A percentile compares a stretch with the other conserved stretches of the same genome.
phyloP scores from a whole-genome alignment of 106 monocot species.

The Dioscorea dumetorum region DNA sequence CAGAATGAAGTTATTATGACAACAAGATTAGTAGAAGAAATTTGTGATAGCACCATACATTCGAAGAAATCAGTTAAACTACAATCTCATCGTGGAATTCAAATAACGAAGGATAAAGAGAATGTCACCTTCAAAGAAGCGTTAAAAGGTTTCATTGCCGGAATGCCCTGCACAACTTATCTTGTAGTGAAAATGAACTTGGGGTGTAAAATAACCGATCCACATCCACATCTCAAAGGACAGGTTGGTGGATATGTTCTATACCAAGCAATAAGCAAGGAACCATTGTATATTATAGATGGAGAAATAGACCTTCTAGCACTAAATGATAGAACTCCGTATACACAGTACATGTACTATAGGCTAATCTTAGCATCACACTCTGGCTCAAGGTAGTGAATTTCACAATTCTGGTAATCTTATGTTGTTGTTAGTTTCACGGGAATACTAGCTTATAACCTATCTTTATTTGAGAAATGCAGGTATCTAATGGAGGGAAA shows the following conservation, averaged over 20 bases:
- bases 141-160: constrained; percentile 29
- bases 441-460: too few species aligned
- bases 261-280: constrained; percentile 15
- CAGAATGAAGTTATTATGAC: neutral
- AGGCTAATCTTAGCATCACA: constrained; percentile 13
- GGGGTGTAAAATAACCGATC: neutral
- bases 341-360: constrained; percentile 43
- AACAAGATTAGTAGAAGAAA: neutral
- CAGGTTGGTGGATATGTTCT: constrained; percentile 23
- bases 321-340: constrained; percentile 30
- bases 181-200: constrained; percentile 21
- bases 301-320: constrained; percentile 25
- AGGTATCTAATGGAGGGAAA: constrained; percentile 33
- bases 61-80: neutral
- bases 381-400: constrained; percentile 28
- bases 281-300: constrained; percentile 31
- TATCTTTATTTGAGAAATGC: neutral
- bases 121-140: constrained; percentile 24
- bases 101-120: neutral
- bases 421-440: too few species aligned
- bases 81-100: neutral
- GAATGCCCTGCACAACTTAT: constrained; percentile 34
- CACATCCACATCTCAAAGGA: constrained; percentile 19
- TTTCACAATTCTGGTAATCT: neutral
- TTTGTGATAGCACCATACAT: neutral